Conservation (phyloP, 805 yeast species). For the Barnettozyma californica region DNA sequence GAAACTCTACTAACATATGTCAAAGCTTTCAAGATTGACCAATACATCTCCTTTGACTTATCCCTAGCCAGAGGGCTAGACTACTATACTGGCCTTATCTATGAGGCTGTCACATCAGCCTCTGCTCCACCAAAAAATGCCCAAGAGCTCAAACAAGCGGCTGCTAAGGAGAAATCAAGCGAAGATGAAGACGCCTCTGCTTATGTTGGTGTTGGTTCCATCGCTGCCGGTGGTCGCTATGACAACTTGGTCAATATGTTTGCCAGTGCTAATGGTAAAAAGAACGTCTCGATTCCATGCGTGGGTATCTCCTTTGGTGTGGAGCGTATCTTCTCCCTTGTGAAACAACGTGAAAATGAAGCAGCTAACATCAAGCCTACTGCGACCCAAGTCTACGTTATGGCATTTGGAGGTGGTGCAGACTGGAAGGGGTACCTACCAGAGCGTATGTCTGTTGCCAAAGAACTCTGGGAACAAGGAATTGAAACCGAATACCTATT, state of each 20-base stretch:
- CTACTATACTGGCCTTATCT: conserved; percentile 94
- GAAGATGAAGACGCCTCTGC: conserved; percentile 91
- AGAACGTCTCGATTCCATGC: conserved; percentile 81
- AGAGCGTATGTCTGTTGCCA: conserved; percentile 86
- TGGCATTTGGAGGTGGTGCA: conserved; percentile 99
- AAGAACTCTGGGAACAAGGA: conserved; percentile 80
- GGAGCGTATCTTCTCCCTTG: conserved; percentile 86
- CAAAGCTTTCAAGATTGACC: conserved; percentile 73
- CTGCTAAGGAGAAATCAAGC: conserved; percentile 25
- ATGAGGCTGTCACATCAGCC: conserved; percentile 92
- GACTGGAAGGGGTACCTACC: conserved; percentile 90
- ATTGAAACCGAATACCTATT: conserved; percentile 88
- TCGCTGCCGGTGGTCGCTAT: conserved; percentile 98
- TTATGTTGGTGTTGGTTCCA: conserved; percentile 96
- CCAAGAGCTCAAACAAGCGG: conserved; percentile 47
- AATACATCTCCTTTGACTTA: conserved; percentile 76
- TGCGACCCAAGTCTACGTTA: conserved; percentile 87
- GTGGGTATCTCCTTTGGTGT: conserved; percentile 97
- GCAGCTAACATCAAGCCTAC: conserved; percentile 58
- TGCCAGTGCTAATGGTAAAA: conserved; percentile 74
- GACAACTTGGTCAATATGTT: conserved; percentile 97
- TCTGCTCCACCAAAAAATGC: conserved; percentile 94
- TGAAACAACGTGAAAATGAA: conserved; percentile 69
- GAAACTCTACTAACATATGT: conserved; percentile 65
- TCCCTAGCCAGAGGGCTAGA: conserved; percentile 97